Percentiles rank a stretch among this genome's conserved stretches.
Evolutionary conservation across 2,329 filamentous ascomycete species (phyloP).

Genomic region (Lecanicillium sp.): DNA sequence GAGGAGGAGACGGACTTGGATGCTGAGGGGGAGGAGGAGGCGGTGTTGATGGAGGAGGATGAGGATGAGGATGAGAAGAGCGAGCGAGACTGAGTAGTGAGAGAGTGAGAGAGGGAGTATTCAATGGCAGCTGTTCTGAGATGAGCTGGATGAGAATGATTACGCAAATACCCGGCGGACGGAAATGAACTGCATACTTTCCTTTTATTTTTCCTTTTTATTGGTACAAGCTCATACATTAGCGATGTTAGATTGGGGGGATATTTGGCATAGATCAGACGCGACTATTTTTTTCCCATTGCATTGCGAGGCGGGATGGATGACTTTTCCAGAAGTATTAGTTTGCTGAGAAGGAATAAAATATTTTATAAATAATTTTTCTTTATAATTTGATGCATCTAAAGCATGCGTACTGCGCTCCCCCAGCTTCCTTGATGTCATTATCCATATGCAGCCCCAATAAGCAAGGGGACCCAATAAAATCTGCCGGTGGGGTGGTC

Average conservation of each 20-base stretch:
- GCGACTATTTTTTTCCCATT: background rate
- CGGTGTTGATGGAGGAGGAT: slow-evolving; percentile 18
- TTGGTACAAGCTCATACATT: background rate
- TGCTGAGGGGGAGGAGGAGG: slow-evolving; percentile 4
- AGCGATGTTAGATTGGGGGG: background rate
- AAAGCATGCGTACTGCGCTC: too few species aligned
- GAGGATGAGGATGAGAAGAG: slow-evolving; percentile 9
- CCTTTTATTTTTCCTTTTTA: background rate
- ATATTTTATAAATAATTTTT: too few species aligned
- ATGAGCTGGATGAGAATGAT: too few species aligned
- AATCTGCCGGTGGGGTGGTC: too few species aligned
- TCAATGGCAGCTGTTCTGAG: background rate
- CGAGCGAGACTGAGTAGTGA: background rate
- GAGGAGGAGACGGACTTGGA: slow-evolving; percentile 25
- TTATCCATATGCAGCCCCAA: too few species aligned
- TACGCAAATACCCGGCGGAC: background rate
- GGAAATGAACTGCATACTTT: background rate
- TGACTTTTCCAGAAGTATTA: background rate
- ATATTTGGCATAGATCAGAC: slow-evolving; percentile 1
- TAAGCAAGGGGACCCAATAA: too few species aligned
- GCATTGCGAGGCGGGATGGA: background rate
- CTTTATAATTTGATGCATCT: too few species aligned
- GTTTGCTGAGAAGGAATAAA: too few species aligned
- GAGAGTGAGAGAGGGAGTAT: background rate
- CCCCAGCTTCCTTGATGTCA: too few species aligned